Conservation (phyloP, 257 asterid species). For the Forsythia suspensa region DNA sequence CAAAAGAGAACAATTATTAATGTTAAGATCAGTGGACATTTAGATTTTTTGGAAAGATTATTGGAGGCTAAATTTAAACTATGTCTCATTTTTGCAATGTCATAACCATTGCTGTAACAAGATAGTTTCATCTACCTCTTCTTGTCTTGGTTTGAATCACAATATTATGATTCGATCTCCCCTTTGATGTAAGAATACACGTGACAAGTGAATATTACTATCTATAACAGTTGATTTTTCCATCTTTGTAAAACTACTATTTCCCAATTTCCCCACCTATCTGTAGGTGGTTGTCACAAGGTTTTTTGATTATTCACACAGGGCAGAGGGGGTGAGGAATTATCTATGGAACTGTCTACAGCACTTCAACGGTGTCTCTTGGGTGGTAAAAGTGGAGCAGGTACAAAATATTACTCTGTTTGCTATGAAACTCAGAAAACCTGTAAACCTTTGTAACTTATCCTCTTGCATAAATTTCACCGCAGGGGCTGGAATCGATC, state of each 20-base stretch:
- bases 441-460: neutral
- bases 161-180: neutral
- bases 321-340: slow-evolving; percentile 96
- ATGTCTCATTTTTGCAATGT: neutral
- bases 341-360: slow-evolving; percentile 72
- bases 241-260: neutral
- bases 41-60: neutral
- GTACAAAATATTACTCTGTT: slow-evolving; percentile 30
- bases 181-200: neutral
- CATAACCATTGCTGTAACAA: neutral
- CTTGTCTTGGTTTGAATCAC: neutral
- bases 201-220: neutral
- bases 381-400: slow-evolving; percentile 97
- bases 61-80: neutral
- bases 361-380: slow-evolving; percentile 77
- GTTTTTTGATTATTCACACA: slow-evolving; percentile 27
- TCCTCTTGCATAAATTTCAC: slow-evolving; percentile 2
- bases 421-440: neutral
- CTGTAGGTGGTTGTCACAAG: neutral
- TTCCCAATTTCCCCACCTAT: neutral
- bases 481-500: slow-evolving; percentile 90
- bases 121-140: neutral
- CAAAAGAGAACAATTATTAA: neutral
- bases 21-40: neutral
- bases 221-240: neutral